Conservation (phyloP, 1,284 basidiomycete species). For the Ganoderma leucocontextum region DNA sequence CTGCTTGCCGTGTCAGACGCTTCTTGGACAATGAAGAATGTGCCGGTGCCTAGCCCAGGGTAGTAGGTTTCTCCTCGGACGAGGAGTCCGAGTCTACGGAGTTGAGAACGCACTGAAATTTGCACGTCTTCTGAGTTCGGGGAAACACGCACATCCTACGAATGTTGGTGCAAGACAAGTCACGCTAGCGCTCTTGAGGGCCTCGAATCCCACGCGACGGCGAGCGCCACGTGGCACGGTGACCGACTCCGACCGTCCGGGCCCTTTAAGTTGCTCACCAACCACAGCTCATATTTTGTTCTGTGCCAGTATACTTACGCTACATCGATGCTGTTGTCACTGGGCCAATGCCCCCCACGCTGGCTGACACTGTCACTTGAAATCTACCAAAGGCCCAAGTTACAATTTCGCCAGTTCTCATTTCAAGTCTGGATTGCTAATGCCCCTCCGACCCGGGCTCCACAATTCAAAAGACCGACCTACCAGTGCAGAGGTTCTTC, state of each 20-base stretch:
- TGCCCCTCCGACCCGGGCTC: too few species aligned
- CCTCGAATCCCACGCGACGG: not conserved
- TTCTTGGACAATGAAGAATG: constrained; percentile 10
- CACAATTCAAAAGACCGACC: too few species aligned
- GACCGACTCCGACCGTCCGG: not conserved
- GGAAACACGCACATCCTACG: not conserved
- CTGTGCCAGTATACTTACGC: not conserved
- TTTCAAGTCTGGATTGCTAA: too few species aligned
- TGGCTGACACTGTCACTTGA: too few species aligned
- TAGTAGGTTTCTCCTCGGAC: constrained; percentile 6
- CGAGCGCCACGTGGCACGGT: not conserved
- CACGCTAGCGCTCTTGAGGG: not conserved
- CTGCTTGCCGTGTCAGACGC: not conserved
- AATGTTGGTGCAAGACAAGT: not conserved
- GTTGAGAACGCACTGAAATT: constrained; percentile 23
- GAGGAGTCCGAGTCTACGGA: constrained; percentile 11
- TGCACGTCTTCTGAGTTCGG: constrained; percentile 21
- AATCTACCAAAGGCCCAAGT: too few species aligned
- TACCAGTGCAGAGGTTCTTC: not conserved
- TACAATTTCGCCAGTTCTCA: too few species aligned
- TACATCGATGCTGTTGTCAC: too few species aligned
- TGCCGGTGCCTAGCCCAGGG: constrained; percentile 22
- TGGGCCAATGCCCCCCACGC: too few species aligned
- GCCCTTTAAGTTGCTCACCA: not conserved
- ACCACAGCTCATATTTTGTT: not conserved